A percentile compares a stretch with the other conserved stretches of the same genome.
Evolutionary conservation across 192 early-diverging fungal species (phyloP).

Genomic region (Umbelopsis vinacea): DNA sequence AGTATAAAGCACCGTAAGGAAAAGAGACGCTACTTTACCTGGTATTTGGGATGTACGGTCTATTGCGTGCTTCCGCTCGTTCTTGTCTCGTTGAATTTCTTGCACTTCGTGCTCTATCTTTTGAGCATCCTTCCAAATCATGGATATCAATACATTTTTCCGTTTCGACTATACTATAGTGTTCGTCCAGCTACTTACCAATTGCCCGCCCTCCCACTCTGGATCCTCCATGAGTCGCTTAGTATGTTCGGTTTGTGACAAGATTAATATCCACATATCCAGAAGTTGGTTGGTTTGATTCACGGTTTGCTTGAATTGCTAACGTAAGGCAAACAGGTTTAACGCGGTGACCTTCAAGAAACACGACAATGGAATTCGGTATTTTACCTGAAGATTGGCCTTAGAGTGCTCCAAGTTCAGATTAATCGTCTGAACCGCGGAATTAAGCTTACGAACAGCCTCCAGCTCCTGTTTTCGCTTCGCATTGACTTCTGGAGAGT

Average conservation of each 20-base stretch:
- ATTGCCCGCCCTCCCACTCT: conserved; percentile 51
- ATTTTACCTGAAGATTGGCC: conserved; percentile 23
- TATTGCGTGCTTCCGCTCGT: neutral
- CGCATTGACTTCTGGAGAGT: conserved; percentile 24
- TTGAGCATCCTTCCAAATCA: neutral
- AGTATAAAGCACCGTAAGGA: no score
- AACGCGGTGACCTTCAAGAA: neutral
- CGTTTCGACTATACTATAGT: neutral
- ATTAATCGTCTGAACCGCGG: conserved; percentile 19
- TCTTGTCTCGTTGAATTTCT: neutral
- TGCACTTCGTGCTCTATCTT: neutral
- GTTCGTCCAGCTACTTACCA: conserved; percentile 29
- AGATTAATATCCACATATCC: conserved; percentile 55
- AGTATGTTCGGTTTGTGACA: conserved; percentile 59
- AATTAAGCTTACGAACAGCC: conserved; percentile 19
- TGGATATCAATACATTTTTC: neutral
- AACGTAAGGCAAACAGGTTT: neutral
- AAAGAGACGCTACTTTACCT: neutral
- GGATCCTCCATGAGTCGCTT: conserved; percentile 50
- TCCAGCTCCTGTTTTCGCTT: conserved; percentile 25
- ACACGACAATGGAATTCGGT: no score
- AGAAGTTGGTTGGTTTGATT: conserved; percentile 58
- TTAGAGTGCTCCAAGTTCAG: conserved; percentile 18
- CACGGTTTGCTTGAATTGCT: conserved; percentile 57
- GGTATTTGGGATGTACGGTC: neutral